Conservation (phyloP, 2,329 filamentous ascomycete genomes). For the Ophiocordyceps camponoti-leonardi region DNA sequence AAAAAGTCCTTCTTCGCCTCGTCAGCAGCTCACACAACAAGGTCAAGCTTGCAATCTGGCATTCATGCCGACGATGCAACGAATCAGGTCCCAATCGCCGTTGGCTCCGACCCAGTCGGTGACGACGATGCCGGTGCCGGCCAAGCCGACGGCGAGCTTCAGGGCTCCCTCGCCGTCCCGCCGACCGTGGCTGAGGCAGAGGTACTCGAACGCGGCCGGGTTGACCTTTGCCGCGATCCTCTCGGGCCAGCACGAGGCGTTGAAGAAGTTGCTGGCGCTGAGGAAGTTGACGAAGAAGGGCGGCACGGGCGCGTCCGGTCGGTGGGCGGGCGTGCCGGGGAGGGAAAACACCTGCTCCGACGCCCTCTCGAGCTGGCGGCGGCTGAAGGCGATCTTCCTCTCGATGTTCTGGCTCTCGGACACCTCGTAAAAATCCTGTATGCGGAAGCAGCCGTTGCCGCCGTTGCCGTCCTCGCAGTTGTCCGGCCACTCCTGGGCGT, state of each 20-base stretch:
- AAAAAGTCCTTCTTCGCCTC: no score
- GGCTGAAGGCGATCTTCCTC: slow-evolving; percentile 60
- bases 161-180: slow-evolving; percentile 30
- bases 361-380: slow-evolving; percentile 61
- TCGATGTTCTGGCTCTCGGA: slow-evolving; percentile 56
- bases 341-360: slow-evolving; percentile 30
- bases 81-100: slow-evolving; percentile 81
- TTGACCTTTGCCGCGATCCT: slow-evolving; percentile 79
- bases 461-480: slow-evolving; percentile 65
- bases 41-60: slow-evolving; percentile 38
- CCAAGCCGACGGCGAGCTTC: slow-evolving; percentile 43
- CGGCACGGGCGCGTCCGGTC: slow-evolving; percentile 15
- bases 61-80: slow-evolving; percentile 85
- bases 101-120: slow-evolving; percentile 83
- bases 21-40: not conserved
- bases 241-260: slow-evolving; percentile 81
- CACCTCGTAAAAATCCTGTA: slow-evolving; percentile 94
- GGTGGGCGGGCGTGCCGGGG: slow-evolving; percentile 16
- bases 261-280: slow-evolving; percentile 88
- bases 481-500: slow-evolving; percentile 61
- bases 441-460: slow-evolving; percentile 55
- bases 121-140: slow-evolving; percentile 72
- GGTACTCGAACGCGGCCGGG: slow-evolving; percentile 49
- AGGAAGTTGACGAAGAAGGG: slow-evolving; percentile 86
- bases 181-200: slow-evolving; percentile 39